Percentiles rank a stretch among this genome's conserved stretches.
phyloP scores from a whole-genome alignment of 1,284 basidiomycete genomes.

The Boletus sp. region DNA sequence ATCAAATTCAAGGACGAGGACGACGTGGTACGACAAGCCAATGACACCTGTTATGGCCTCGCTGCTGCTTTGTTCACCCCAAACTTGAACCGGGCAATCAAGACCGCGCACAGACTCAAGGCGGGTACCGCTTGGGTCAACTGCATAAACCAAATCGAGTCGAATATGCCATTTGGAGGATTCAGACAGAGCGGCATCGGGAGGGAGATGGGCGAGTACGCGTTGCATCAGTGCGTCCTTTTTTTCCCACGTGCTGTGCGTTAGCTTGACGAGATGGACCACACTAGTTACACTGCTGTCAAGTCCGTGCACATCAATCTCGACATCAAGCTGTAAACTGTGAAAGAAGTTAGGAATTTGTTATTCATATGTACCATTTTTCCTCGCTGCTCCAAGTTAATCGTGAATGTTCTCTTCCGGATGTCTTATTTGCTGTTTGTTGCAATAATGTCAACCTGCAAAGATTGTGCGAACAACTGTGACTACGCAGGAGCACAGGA shows the following conservation, averaged over 20 bases:
- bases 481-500: too few species aligned
- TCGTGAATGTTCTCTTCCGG: too few species aligned
- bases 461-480: too few species aligned
- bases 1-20: constrained; percentile 73
- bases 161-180: constrained; percentile 83
- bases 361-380: background rate
- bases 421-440: too few species aligned
- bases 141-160: constrained; percentile 69
- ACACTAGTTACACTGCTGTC: constrained; percentile 67
- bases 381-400: background rate
- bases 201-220: constrained; percentile 86
- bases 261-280: background rate
- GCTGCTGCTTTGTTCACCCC: constrained; percentile 85
- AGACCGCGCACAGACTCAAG: constrained; percentile 75
- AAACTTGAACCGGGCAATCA: constrained; percentile 76
- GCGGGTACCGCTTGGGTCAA: constrained; percentile 88
- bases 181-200: constrained; percentile 89
- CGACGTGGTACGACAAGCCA: constrained; percentile 80
- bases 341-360: background rate
- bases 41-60: constrained; percentile 87
- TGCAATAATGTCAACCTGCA: too few species aligned
- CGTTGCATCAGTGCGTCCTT: constrained; percentile 60
- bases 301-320: background rate
- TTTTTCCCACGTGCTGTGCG: constrained; percentile 10
- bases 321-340: background rate